Evolutionary conservation across 1,284 basidiomycete species (phyloP).

Genomic region (Caloboletus firmus): DNA sequence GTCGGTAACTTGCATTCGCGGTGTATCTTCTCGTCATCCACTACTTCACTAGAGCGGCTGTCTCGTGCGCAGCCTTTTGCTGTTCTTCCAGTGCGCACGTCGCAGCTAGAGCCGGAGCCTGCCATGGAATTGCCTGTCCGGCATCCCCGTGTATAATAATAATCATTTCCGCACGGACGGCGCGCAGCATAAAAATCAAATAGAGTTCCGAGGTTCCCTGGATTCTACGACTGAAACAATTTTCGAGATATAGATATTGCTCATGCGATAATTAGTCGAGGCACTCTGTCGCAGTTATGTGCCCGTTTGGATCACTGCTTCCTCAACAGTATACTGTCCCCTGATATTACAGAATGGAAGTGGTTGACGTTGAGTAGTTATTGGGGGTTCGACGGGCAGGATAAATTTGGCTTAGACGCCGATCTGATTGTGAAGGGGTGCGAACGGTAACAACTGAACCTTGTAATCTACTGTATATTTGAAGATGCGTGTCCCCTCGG

Average conservation of each 20-base stretch:
- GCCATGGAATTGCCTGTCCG: conserved; percentile 33
- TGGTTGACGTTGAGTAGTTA: conserved; percentile 39
- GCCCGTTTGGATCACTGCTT: no score
- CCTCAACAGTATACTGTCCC: no score
- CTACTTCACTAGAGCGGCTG: neutral
- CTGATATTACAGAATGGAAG: conserved; percentile 47
- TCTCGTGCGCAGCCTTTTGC: conserved; percentile 21
- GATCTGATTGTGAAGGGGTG: conserved; percentile 57
- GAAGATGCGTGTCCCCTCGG: neutral
- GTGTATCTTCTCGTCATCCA: neutral
- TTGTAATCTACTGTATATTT: conserved; percentile 8
- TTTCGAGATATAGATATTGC: no score
- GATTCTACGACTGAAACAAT: no score
- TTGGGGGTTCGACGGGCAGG: conserved; percentile 79
- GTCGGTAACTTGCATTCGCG: conserved; percentile 1
- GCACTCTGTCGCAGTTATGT: no score
- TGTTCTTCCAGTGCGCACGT: conserved; percentile 32
- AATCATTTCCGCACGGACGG: neutral
- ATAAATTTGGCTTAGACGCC: conserved; percentile 68
- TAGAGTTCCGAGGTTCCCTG: no score
- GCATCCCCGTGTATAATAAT: neutral
- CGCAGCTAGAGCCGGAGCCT: conserved; percentile 35
- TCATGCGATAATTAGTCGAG: no score
- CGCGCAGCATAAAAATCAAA: neutral
- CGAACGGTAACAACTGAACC: conserved; percentile 49